Conservation (phyloP, 1,284 basidiomycete species). For the Bjerkandera adusta region DNA sequence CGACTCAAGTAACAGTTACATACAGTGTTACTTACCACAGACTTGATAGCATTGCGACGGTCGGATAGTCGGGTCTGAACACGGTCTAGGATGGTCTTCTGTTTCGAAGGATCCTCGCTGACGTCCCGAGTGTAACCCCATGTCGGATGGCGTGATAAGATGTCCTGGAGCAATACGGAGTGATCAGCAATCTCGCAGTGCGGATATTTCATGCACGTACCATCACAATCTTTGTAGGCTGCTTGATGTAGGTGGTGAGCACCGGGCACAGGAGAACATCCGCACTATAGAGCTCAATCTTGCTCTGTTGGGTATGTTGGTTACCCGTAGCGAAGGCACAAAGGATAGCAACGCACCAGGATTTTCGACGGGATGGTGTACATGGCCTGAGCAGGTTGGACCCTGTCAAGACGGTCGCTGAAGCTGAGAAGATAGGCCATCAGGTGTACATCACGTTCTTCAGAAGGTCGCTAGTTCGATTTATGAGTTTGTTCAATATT, state of each 20-base stretch:
- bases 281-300: not conserved
- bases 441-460: not conserved
- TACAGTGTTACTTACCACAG: not conserved
- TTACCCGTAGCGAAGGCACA: not conserved
- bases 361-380: not conserved
- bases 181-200: not conserved
- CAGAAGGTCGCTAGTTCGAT: not conserved
- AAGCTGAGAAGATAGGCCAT: not conserved
- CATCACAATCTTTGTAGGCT: conserved; percentile 3
- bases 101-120: not conserved
- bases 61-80: not conserved
- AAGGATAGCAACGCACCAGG: not conserved
- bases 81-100: not conserved
- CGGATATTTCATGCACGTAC: not conserved
- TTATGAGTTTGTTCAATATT: not conserved
- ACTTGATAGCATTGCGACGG: not conserved
- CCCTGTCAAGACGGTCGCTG: not conserved
- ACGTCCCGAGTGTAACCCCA: conserved; percentile 3
- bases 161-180: not conserved
- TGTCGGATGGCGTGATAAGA: not conserved
- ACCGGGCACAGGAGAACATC: not conserved
- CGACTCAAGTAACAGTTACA: not conserved
- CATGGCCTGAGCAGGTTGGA: not conserved
- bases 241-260: not conserved
- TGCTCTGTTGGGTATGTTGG: not conserved